Percentiles rank a stretch among this genome's conserved stretches.
Evolutionary conservation across 2,329 filamentous ascomycete species (phyloP).

Genomic region (Periconia digitata): DNA sequence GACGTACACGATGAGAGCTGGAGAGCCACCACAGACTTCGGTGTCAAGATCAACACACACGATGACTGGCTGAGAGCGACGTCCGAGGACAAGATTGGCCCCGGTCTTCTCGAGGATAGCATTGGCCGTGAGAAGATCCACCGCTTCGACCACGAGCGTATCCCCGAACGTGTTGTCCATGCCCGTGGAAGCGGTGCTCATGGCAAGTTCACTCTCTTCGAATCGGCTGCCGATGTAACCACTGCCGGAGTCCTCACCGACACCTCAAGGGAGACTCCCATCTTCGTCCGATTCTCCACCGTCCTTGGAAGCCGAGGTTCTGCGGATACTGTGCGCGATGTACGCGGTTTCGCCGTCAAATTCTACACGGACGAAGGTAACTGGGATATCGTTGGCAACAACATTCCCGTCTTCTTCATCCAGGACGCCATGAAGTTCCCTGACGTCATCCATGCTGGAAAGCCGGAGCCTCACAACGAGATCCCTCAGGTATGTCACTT

Average conservation of each 20-base stretch:
- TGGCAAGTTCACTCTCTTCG: conserved; percentile 66
- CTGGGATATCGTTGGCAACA: conserved; percentile 74
- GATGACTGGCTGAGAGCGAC: conserved; percentile 76
- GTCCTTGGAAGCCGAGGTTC: conserved; percentile 74
- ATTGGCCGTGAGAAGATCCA: conserved; percentile 75
- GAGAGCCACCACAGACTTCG: conserved; percentile 74
- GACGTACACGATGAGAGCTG: conserved; percentile 58
- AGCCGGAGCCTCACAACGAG: conserved; percentile 71
- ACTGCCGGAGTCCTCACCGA: conserved; percentile 67
- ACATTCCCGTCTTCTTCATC: conserved; percentile 76
- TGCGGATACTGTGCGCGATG: conserved; percentile 81
- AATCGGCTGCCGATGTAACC: conserved; percentile 65
- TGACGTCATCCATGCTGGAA: conserved; percentile 63
- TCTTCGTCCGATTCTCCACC: conserved; percentile 77
- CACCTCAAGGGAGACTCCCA: conserved; percentile 65
- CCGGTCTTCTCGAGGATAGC: conserved; percentile 69
- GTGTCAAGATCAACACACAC: conserved; percentile 70
- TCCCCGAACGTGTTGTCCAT: conserved; percentile 69
- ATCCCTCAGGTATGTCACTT: conserved; percentile 57
- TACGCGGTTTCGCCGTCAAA: conserved; percentile 77
- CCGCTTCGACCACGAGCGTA: conserved; percentile 75
- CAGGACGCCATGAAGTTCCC: conserved; percentile 76
- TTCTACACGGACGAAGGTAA: conserved; percentile 79
- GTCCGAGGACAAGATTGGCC: conserved; percentile 65
- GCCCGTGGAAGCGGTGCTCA: conserved; percentile 66